Base-by-base conservation (phyloP, 2,329 filamentous ascomycete genomes). In the Talaromyces piceae region DNA sequence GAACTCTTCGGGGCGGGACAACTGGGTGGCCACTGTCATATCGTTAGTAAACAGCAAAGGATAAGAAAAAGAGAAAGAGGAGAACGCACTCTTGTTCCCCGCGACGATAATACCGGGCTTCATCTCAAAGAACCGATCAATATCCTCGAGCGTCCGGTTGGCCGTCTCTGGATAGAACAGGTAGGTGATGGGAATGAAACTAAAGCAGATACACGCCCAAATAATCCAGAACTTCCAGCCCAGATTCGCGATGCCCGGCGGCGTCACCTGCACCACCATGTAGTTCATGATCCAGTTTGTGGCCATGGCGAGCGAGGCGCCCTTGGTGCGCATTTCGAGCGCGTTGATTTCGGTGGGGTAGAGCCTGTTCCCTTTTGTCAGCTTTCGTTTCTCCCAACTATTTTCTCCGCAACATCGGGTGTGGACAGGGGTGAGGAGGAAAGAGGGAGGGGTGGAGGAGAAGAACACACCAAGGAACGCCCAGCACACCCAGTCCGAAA, bases 401-500 rank as follows among this genome's bases (percentile, higher is more conserved):
- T n/a, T n/a, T n/a, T n/a, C n/a, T n/a, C n/a, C n/a, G n/a, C n/a
- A n/a, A n/a, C 6, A n/a, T 23, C 13, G 16, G 39, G 9, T 45
- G 18, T 13, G 26, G 27, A 25, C 39, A 27, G 28, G 7, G 13
- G 28, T 30, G 7, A 13, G 28, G 7, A 30, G 7, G 28, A 13
- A 7, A 30, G 28, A 30, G 28, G 7, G 28, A 30, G 28, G 7
- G 28, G 13, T 7, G 44, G 27, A 46, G 18, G 6, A 12, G 45
- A 18, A 2, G 23, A 62, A 26, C 68, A 65, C 48, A 72, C 64
- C 1, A 67, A 64, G 25, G 67, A 63, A 49, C 67, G 59, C 69
- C 44, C 69, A 62, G 27, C 49, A 70, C 69, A 2, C 71, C 71
- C 22, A 73, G 58, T 3, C 69, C 71, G 31, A 72, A 73, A n/a